Base-by-base conservation (phyloP, 2,329 filamentous ascomycete species). In the Blastomyces percursus region DNA sequence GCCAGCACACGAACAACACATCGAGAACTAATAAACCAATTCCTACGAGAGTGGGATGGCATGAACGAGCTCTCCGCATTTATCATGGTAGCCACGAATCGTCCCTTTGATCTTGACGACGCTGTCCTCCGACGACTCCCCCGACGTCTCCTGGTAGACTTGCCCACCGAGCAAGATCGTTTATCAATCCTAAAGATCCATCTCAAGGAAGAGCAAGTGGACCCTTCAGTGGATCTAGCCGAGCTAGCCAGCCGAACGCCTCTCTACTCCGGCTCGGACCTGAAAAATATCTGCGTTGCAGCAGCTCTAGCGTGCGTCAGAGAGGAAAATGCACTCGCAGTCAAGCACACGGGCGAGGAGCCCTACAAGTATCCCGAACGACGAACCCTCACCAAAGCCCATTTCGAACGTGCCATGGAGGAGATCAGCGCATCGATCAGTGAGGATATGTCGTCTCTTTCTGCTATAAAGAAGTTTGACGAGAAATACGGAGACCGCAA, bases 71-170 rank as follows among this genome's bases (percentile, higher is more conserved):
- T 86, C 56, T 89, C 88, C 21, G 91, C 93, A 2, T 97, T 99
- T 73, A 93, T 99, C 74, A 96, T 99, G 91, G 91, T 97, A 0
- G 93, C 94, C 35, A 97, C 92, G 9, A 97, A 99, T 74, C 83
- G 93, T 11, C 94, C 94, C 0, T 96, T 96, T 70, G 94, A 97
- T 71, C 84, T 99, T 0, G 94, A 99, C 70, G 77, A 80, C 54
- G 81, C 80, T 3, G 76, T 81, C 24, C 74, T 82, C 27, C 77
- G 81, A 21, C 79, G 81, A 60, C 73, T 81, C 2, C 80, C 80
- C 1, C 72, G 78, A 32, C 75, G 79, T 55, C 73, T 83, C 11
- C 73, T 80, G 1, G 75, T 83, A 21, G 79, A 80, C 65, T 71
- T 82, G 2, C 80, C 81, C 0, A 75, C 72, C 0, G 74, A 77